Percentiles rank a stretch among this genome's conserved stretches.
Evolutionary conservation across 352 stramenopile genomes (phyloP).

Genomic region (Globisporangium mamillatum): DNA sequence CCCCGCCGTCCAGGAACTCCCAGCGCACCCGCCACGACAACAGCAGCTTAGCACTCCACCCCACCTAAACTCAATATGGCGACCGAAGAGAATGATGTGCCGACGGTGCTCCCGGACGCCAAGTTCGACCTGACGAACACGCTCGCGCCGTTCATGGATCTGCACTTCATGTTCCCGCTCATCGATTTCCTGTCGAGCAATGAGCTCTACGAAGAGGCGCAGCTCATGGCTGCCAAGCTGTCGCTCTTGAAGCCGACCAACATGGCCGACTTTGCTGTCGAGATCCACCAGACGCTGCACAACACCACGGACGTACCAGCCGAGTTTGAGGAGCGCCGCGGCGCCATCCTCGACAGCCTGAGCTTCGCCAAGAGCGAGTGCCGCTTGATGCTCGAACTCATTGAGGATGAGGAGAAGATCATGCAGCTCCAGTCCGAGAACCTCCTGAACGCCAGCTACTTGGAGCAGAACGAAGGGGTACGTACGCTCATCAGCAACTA

Average conservation of each 20-base stretch:
- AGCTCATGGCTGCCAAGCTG: conserved; percentile 90
- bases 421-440: conserved; percentile 83
- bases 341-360: conserved; percentile 70
- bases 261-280: conserved; percentile 97
- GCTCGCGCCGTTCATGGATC: conserved; percentile 94
- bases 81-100: conserved; percentile 41
- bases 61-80: conserved; percentile 24
- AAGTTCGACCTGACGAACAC: conserved; percentile 94
- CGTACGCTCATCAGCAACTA: conserved; percentile 2
- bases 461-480: conserved; percentile 84
- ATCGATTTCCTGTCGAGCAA: conserved; percentile 93
- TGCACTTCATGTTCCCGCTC: conserved; percentile 97
- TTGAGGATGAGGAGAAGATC: conserved; percentile 86
- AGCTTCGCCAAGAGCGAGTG: conserved; percentile 77
- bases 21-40: conserved; percentile 1
- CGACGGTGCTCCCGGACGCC: conserved; percentile 50
- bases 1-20: conserved; percentile 7
- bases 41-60: background rate
- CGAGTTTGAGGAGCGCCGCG: conserved; percentile 81
- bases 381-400: conserved; percentile 73
- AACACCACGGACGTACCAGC: conserved; percentile 66
- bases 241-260: conserved; percentile 93
- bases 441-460: conserved; percentile 69
- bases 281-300: conserved; percentile 94
- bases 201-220: conserved; percentile 90